Evolutionary conservation across 2,329 filamentous ascomycete genomes (phyloP), one percentile per base, ranked within the genome.

Genomic region (Colletotrichum tropicale): DNA sequence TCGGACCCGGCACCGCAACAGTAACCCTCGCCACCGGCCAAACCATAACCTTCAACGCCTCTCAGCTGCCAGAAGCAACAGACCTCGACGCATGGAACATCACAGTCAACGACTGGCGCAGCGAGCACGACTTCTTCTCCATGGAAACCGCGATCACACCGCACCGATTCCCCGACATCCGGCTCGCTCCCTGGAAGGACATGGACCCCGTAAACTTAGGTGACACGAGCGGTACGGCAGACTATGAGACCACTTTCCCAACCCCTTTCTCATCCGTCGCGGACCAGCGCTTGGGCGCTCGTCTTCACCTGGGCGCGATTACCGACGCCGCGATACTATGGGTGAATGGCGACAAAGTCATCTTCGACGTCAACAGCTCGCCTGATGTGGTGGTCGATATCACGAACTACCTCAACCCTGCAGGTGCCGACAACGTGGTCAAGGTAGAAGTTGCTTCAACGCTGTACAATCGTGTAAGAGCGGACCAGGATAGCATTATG

Each of bases 51-150:
- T 56, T 56, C 52, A 28, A 12, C 0, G 52, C 52, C 21, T 56
- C 52, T 56, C 8, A 48, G 38, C 52, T 28, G 1, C 52, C 52
- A 24, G 52, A 56, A 24, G 52, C 1, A 6, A 24, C 15, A 28
- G 2, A 24, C 0, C 52, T 56, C 15, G 52, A 56, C 2, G 12
- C 52, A 1, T 56, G 52, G 52, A 28, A 28, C 52, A 56, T 56
- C 52, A 56, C 52, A 24, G 52, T 56, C 21, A 56, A 56, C 0
- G 52, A 28, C 52, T 56, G 52, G 52, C 52, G 15, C 13, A 56
- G 52, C 26, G 21, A 26, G 0, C 0, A 24, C 26, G 3, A 56
- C 26, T 0, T 0, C 21, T 56, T 24, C 0, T 24, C 21, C 0
- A 56, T 28, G 21, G 26, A 56, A 26, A 56, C 52, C 52, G 52